phyloP scores from a whole-genome alignment of 2,329 filamentous ascomycete genomes.

The Colletotrichum destructivum region DNA sequence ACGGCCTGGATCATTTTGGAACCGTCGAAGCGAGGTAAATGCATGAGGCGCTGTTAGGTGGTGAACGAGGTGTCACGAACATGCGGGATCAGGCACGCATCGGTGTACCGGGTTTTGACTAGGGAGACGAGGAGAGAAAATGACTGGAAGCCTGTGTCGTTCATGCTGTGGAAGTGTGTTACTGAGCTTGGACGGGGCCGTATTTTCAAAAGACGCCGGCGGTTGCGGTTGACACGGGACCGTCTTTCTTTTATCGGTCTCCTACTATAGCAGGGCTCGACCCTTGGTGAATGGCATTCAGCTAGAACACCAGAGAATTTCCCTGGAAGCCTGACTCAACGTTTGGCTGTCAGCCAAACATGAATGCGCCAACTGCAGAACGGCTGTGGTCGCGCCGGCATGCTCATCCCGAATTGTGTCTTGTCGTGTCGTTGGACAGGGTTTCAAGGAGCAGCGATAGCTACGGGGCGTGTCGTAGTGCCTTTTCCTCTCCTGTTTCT shows the following conservation, averaged over 20 bases:
- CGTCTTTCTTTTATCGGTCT: background rate
- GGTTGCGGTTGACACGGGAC: background rate
- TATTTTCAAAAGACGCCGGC: background rate
- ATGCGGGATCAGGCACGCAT: slow-evolving; percentile 2
- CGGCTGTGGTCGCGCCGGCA: background rate
- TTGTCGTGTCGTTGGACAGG: background rate
- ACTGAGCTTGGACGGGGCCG: background rate
- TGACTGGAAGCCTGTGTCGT: background rate
- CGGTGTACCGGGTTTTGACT: background rate
- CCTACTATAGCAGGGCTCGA: background rate
- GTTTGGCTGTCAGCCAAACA: background rate
- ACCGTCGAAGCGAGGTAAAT: background rate
- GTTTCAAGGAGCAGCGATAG: background rate
- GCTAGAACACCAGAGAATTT: background rate
- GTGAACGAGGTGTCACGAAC: background rate
- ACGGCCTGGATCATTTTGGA: background rate
- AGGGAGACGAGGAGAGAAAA: slow-evolving; percentile 1
- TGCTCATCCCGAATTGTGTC: background rate
- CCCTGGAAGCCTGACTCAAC: background rate
- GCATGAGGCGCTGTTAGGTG: background rate
- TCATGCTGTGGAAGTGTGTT: background rate
- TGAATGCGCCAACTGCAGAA: background rate
- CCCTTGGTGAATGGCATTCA: background rate
- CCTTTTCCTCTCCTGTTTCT: background rate
- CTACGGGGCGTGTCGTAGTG: background rate